Conservation (phyloP, 2,329 filamentous ascomycete species). For the Fusarium sp. region DNA sequence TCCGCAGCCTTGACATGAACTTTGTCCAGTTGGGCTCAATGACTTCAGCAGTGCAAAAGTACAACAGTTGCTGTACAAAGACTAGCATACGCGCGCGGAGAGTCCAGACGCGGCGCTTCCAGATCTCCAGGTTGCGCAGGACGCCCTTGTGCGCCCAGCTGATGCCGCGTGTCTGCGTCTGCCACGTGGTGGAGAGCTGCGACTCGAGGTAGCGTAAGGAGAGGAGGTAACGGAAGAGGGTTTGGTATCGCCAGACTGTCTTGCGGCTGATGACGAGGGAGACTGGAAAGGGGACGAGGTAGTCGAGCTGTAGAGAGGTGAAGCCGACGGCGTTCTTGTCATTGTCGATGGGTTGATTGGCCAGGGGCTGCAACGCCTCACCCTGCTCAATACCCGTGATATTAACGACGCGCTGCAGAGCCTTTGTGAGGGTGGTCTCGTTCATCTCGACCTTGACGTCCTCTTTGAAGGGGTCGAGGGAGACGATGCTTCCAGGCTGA, state of each 20-base stretch:
- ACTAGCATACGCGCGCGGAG: conserved; percentile 92
- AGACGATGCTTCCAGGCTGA: conserved; percentile 94
- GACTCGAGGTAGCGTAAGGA: conserved; percentile 89
- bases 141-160: conserved; percentile 85
- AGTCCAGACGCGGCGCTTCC: conserved; percentile 93
- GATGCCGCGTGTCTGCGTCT: conserved; percentile 80
- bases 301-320: conserved; percentile 92
- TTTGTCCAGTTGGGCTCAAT: conserved; percentile 97
- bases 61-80: conserved; percentile 94
- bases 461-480: conserved; percentile 96
- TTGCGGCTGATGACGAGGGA: conserved; percentile 95
- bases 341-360: conserved; percentile 72
- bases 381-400: conserved; percentile 95
- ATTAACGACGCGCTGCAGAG: conserved; percentile 94
- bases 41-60: conserved; percentile 96
- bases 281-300: conserved; percentile 91
- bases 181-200: conserved; percentile 86
- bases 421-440: conserved; percentile 89
- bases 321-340: conserved; percentile 90
- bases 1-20: conserved; percentile 85
- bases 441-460: conserved; percentile 99
- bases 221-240: conserved; percentile 91
- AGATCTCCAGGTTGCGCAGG: conserved; percentile 77
- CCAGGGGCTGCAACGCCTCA: conserved; percentile 77
- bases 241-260: conserved; percentile 95